These are phyloP conservation scores for Sclerotinia subarctica DNA, from an alignment of 2,329 filamentous ascomycete species.

Conservation along the genomic window DNA sequence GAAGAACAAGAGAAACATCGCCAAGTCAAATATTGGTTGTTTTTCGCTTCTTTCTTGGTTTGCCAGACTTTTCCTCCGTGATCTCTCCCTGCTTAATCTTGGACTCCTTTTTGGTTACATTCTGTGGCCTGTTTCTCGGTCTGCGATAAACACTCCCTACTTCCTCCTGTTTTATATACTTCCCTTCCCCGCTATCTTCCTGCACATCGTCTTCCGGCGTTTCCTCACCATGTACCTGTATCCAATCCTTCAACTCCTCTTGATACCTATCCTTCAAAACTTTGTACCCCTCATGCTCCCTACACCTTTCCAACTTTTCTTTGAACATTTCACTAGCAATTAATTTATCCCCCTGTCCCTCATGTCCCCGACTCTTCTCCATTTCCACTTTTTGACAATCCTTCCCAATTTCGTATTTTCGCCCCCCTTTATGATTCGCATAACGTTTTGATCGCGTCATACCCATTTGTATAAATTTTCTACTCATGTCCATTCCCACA, in stretches of 20 bases:
- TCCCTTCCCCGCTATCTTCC: neutral
- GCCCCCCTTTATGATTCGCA: slow-evolving; percentile 53
- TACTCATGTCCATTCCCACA: slow-evolving; percentile 61
- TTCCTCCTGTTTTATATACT: neutral
- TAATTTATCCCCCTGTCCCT: slow-evolving; percentile 49
- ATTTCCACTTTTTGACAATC: slow-evolving; percentile 30
- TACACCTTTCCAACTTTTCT: slow-evolving; percentile 43
- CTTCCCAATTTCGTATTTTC: slow-evolving; percentile 47
- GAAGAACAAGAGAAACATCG: neutral
- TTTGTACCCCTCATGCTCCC: neutral
- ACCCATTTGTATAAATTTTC: slow-evolving; percentile 65
- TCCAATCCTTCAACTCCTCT: slow-evolving; percentile 1
- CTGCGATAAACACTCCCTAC: too few relatives aligned
- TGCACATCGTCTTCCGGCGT: neutral
- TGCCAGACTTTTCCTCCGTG: neutral
- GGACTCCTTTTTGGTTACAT: neutral
- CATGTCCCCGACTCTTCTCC: slow-evolving; percentile 45
- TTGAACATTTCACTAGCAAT: slow-evolving; percentile 49
- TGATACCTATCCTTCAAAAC: neutral
- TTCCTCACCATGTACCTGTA: neutral
- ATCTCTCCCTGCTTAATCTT: neutral
- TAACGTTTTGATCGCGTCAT: slow-evolving; percentile 61
- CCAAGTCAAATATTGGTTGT: neutral
- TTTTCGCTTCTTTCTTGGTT: neutral
- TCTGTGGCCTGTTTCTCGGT: neutral